These are phyloP conservation scores for Apiotrichum sp. DNA, from an alignment of 1,284 basidiomycete species.

Conservation along the genomic window DNA sequence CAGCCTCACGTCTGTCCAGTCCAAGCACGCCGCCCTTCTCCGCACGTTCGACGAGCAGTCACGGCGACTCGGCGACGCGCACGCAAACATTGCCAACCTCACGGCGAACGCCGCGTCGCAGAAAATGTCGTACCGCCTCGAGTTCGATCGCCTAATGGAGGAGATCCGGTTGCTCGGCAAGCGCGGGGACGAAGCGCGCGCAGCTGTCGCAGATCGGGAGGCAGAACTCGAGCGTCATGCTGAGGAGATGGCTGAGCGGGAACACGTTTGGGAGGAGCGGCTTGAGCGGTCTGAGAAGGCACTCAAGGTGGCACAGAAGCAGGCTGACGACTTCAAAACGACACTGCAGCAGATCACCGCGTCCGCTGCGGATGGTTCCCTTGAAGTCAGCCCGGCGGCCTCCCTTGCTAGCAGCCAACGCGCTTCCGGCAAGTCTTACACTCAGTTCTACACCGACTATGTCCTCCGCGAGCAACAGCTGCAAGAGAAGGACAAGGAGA, in stretches of 20 bases:
- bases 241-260: slow-evolving; percentile 41
- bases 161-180: slow-evolving; percentile 39
- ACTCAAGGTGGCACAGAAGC: slow-evolving; percentile 45
- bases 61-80: slow-evolving; percentile 35
- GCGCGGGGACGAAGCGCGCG: slow-evolving; percentile 38
- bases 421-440: slow-evolving; percentile 54
- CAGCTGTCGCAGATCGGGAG: slow-evolving; percentile 39
- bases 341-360: slow-evolving; percentile 43
- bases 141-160: slow-evolving; percentile 34
- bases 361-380: slow-evolving; percentile 23
- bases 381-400: slow-evolving; percentile 66
- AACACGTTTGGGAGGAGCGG: slow-evolving; percentile 45
- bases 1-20: slow-evolving; percentile 27
- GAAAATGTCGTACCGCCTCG: slow-evolving; percentile 35
- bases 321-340: slow-evolving; percentile 44
- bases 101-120: slow-evolving; percentile 37
- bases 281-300: slow-evolving; percentile 45
- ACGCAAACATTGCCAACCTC: slow-evolving; percentile 40
- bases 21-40: slow-evolving; percentile 30
- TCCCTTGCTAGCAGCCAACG: slow-evolving; percentile 69
- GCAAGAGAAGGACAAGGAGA: slow-evolving; percentile 68
- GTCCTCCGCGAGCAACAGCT: slow-evolving; percentile 76
- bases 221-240: slow-evolving; percentile 40
- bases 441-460: slow-evolving; percentile 70
- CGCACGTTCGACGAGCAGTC: slow-evolving; percentile 39